phyloP scores from a whole-genome alignment of 345 rosid species.

The Geranium brycei region DNA sequence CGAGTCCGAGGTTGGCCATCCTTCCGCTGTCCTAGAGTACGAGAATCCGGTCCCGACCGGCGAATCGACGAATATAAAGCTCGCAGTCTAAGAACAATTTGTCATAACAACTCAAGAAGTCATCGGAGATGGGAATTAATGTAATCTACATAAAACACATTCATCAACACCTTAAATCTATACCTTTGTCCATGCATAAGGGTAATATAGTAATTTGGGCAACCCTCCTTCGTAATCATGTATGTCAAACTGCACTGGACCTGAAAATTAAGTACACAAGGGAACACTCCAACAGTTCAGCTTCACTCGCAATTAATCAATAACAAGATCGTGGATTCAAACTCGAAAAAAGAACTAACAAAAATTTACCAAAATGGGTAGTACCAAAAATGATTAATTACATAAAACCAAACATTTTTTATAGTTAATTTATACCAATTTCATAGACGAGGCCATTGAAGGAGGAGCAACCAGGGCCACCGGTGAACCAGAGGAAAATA shows the following conservation, averaged over 20 bases:
- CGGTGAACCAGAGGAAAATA: constrained; percentile 26
- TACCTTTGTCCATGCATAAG: constrained; percentile 17
- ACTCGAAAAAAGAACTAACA: too few species aligned
- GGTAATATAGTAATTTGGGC: constrained; percentile 8
- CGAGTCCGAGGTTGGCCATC: constrained; percentile 18
- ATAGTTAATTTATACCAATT: too few species aligned
- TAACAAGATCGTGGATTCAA: too few species aligned
- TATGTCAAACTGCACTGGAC: constrained; percentile 16
- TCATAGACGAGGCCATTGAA: constrained; percentile 23
- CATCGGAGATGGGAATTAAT: background rate
- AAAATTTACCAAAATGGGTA: too few species aligned
- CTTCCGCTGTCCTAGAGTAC: constrained; percentile 14
- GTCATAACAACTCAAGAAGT: too few species aligned
- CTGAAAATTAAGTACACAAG: background rate
- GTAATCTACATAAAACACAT: background rate
- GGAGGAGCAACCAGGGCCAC: constrained; percentile 31
- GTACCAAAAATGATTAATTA: too few species aligned
- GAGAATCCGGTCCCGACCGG: constrained; percentile 25
- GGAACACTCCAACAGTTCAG: too few species aligned
- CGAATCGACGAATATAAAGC: constrained; percentile 19
- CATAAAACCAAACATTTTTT: too few species aligned
- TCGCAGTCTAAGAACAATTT: constrained; percentile 12
- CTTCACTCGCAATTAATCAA: too few species aligned
- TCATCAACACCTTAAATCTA: too few species aligned
- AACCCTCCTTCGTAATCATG: constrained; percentile 11